Conservation (phyloP, 805 yeast species). For the Monosporozyma aquatica region DNA sequence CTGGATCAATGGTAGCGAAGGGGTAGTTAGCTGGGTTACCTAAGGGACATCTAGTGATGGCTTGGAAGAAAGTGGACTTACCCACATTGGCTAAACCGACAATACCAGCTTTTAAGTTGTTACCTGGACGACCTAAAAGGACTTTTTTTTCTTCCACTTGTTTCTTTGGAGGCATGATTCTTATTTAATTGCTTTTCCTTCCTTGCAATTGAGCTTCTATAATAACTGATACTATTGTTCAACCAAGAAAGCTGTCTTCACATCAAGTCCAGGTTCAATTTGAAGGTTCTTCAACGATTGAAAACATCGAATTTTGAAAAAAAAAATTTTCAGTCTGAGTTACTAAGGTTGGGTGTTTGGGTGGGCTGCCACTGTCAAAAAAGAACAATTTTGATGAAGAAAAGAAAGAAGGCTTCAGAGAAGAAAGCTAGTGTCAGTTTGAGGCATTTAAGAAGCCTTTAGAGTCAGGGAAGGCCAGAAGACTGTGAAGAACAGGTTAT, state of each 20-base stretch:
- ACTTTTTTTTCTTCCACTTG: constrained; percentile 50
- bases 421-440: too few species aligned
- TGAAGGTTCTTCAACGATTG: too few species aligned
- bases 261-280: too few species aligned
- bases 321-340: too few species aligned
- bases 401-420: too few species aligned
- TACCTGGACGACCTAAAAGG: constrained; percentile 77
- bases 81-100: constrained; percentile 80
- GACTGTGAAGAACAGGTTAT: neutral
- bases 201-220: neutral
- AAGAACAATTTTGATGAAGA: too few species aligned
- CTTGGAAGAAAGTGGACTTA: constrained; percentile 73
- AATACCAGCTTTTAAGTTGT: constrained; percentile 47
- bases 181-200: neutral
- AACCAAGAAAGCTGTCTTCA: too few species aligned
- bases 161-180: constrained; percentile 33
- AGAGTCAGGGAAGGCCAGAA: too few species aligned
- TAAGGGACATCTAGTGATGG: constrained; percentile 61
- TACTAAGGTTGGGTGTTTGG: too few species aligned
- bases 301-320: too few species aligned
- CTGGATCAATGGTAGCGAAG: constrained; percentile 89
- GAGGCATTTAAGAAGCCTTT: too few species aligned
- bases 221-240: neutral
- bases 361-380: too few species aligned
- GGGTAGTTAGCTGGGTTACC: constrained; percentile 75